phyloP scores from a whole-genome alignment of 768 basidiomycete genomes.

The Mycena belliarum region DNA sequence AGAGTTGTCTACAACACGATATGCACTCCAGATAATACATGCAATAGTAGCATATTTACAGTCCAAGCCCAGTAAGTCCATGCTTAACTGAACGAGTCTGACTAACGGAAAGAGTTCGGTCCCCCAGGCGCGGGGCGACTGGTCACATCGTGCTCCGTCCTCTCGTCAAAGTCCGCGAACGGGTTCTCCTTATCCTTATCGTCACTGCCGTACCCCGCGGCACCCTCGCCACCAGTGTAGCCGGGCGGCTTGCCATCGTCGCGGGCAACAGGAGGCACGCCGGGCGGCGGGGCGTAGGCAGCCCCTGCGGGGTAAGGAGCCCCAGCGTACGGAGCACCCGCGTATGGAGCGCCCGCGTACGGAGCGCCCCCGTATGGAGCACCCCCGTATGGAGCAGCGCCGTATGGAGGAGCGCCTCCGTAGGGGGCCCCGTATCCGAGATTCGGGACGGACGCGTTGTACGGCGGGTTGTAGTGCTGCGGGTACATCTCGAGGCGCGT shows the following conservation, averaged over 20 bases:
- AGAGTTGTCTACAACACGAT: background rate
- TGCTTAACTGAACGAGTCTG: background rate
- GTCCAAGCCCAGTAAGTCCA: background rate
- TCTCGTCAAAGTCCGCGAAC: conserved; percentile 53
- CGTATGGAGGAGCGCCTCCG: background rate
- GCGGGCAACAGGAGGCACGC: conserved; percentile 50
- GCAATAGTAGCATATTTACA: background rate
- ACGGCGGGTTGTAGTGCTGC: conserved; percentile 65
- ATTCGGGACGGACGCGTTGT: conserved; percentile 42
- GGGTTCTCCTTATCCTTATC: conserved; percentile 52
- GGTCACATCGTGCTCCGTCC: conserved; percentile 45
- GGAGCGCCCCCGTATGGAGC: conserved; percentile 17
- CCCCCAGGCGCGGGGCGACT: conserved; percentile 39
- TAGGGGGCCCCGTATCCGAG: conserved; percentile 27
- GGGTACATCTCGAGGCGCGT: conserved; percentile 36
- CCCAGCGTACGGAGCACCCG: background rate
- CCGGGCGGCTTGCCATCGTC: conserved; percentile 47
- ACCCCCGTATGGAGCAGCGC: conserved; percentile 17
- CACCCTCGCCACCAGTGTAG: conserved; percentile 38
- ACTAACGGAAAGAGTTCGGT: conserved; percentile 27
- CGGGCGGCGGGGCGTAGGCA: conserved; percentile 49
- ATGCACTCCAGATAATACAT: background rate
- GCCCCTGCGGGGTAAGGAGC: conserved; percentile 29
- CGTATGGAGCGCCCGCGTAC: too few species aligned
- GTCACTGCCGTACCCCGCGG: conserved; percentile 32